A percentile compares a stretch with the other conserved stretches of the same genome.
Conservation (phyloP, 2,329 filamentous ascomycete genomes). For the Alternaria postmessia region DNA sequence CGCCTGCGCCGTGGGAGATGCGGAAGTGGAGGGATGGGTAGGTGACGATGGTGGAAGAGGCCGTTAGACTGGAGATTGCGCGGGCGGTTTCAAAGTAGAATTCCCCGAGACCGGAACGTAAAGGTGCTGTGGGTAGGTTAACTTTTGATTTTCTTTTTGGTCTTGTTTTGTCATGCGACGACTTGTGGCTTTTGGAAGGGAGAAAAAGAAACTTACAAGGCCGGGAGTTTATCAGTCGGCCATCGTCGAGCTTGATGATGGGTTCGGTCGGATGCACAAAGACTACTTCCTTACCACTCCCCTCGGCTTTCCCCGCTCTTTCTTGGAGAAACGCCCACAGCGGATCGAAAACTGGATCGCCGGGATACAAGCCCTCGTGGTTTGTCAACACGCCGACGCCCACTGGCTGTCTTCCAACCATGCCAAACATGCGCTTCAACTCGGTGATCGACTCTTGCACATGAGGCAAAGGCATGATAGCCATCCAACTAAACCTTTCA, state of each 20-base stretch:
- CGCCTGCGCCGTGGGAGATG: conserved; percentile 47
- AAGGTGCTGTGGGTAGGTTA: conserved; percentile 31
- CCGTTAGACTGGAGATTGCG: conserved; percentile 46
- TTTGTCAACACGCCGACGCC: conserved; percentile 47
- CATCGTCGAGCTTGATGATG: conserved; percentile 39
- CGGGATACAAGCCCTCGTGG: conserved; percentile 46
- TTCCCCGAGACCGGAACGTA: conserved; percentile 47
- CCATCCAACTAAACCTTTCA: conserved; percentile 40
- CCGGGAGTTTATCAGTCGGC: conserved; percentile 34
- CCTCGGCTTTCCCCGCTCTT: conserved; percentile 13
- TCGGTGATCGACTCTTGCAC: conserved; percentile 41
- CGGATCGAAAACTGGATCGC: conserved; percentile 34
- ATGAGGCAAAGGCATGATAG: conserved; percentile 42
- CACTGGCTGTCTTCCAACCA: conserved; percentile 39
- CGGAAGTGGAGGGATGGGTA: conserved; percentile 46
- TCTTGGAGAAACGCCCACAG: conserved; percentile 42
- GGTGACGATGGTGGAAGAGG: conserved; percentile 36
- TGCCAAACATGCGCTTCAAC: conserved; percentile 31
- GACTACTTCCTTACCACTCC: conserved; percentile 35
- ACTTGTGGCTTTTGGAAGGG: background rate
- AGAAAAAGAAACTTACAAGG: conserved; percentile 36
- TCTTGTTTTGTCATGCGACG: background rate
- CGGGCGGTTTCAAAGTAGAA: conserved; percentile 51
- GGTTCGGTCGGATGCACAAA: conserved; percentile 50
- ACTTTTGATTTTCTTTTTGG: no score